Conservation (phyloP, 2,329 filamentous ascomycete genomes). For the Orbilia oligospora region DNA sequence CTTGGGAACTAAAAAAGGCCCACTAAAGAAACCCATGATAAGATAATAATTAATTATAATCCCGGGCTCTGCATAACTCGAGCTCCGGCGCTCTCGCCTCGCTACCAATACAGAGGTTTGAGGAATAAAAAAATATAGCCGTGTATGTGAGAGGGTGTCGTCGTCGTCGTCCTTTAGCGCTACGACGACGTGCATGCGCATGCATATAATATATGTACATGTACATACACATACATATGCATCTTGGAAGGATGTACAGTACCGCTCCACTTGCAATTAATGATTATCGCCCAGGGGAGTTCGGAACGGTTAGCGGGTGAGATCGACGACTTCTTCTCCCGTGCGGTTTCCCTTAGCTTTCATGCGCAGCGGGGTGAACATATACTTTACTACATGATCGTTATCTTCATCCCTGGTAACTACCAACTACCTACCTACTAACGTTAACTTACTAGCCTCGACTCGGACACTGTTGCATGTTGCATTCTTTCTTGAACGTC, state of each 20-base stretch:
- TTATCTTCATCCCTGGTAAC: constrained; percentile 17
- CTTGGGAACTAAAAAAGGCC: too few species aligned
- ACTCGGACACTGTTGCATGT: not conserved
- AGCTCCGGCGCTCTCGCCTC: constrained; percentile 59
- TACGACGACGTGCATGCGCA: constrained; percentile 46
- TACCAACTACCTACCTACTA: too few species aligned
- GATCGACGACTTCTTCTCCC: constrained; percentile 13
- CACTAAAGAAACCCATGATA: not conserved
- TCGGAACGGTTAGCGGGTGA: constrained; percentile 36
- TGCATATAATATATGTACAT: not conserved
- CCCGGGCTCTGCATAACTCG: constrained; percentile 15
- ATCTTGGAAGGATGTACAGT: constrained; percentile 29
- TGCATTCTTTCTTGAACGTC: constrained; percentile 33
- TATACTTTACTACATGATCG: too few species aligned
- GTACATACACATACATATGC: constrained; percentile 25
- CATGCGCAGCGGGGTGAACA: not conserved
- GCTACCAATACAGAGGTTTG: constrained; percentile 49
- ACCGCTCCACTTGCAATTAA: not conserved
- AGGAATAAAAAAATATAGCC: not conserved
- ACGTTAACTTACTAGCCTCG: too few species aligned
- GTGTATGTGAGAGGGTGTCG: constrained; percentile 8
- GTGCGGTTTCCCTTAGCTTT: constrained; percentile 1
- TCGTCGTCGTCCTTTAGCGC: constrained; percentile 39
- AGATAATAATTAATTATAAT: constrained; percentile 1
- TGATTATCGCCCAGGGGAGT: constrained; percentile 6